Base-by-base conservation (phyloP, 2,329 filamentous ascomycete genomes). In the Plectosphaerella sp. region DNA sequence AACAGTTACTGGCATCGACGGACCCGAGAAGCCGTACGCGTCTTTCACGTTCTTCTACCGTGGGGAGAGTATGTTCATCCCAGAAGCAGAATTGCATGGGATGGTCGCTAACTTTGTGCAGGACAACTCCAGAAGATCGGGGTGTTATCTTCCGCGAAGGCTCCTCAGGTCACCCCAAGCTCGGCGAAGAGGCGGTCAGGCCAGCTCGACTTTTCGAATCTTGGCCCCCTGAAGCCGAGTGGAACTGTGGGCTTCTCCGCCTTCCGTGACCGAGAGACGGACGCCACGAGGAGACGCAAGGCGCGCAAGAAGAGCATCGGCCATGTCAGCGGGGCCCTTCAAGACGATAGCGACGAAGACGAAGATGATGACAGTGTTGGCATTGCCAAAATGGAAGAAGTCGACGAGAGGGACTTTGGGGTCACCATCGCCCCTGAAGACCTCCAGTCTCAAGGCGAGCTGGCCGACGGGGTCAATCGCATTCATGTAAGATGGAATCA, bases 41-140 rank as follows among this genome's bases (percentile, higher is more conserved):
- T 87, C 89, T 9, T 99, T 99, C 69, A 97, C 95, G 25, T 99
- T 99, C 69, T 91, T 97, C 72, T 99, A 99, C 68, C 84, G 94
- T 55, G 94, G 94, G 67, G 89, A 96, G 67, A 88, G 93, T 95
- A 77, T 77, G 91, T 84, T 41, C 11, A 16, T 18, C 25, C 10
- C 57, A 45, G 50, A 36, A 24, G 41, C 57, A 45, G 50, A 36
- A 24, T 39, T 50, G 9, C 46, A 28, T 35, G 14, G 2, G 25
- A 6, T 33, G 37, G 18, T 20, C 5, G 33, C 52, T 54, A 25
- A 53, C 24, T 10, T 5, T 22, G 14, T 22, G 24, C 58, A 96
- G 91, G 91, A 49, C 94, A 99, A 85, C 77, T 99, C 48, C 87
- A 92, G 64, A 99, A 97, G 72, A 96, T 99, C 86, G 93, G 93